These are phyloP conservation scores for Daldinia eschscholtzii DNA, from an alignment of 2,329 filamentous ascomycete species.

Conservation along the genomic window DNA sequence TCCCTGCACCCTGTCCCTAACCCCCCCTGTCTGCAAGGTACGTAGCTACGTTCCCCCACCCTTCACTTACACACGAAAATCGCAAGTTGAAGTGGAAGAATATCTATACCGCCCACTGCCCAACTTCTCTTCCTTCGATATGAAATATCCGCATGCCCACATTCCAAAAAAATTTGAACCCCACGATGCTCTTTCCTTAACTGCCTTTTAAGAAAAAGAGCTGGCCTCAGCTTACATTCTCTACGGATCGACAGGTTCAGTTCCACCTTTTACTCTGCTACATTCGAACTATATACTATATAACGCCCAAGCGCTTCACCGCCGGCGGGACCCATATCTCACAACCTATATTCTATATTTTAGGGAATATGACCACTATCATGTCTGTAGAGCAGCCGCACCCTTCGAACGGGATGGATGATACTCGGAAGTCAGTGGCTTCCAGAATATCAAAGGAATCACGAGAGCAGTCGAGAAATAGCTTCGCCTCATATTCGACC, in stretches of 20 bases:
- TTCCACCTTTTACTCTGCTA: slow-evolving; percentile 20
- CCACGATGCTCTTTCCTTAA: slow-evolving; percentile 24
- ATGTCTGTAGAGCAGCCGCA: slow-evolving; percentile 41
- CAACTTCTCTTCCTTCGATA: slow-evolving; percentile 37
- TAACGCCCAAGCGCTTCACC: slow-evolving; percentile 21
- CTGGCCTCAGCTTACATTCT: slow-evolving; percentile 41
- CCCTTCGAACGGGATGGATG: slow-evolving; percentile 22
- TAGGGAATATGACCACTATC: slow-evolving; percentile 26
- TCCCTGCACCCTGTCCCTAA: too few relatives aligned
- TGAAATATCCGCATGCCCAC: slow-evolving; percentile 31
- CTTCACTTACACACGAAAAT: slow-evolving; percentile 27
- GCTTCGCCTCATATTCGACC: slow-evolving; percentile 42
- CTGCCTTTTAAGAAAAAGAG: slow-evolving; percentile 33
- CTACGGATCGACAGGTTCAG: slow-evolving; percentile 36
- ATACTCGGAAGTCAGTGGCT: slow-evolving; percentile 15
- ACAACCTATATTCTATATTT: not conserved
- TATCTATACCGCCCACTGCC: slow-evolving; percentile 44
- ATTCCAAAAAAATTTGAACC: slow-evolving; percentile 8
- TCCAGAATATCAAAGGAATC: slow-evolving; percentile 36
- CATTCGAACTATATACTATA: slow-evolving; percentile 24
- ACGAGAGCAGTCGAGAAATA: slow-evolving; percentile 38
- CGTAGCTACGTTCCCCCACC: slow-evolving; percentile 35
- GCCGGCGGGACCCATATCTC: slow-evolving; percentile 19
- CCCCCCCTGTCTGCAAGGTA: slow-evolving; percentile 35
- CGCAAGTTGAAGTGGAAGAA: slow-evolving; percentile 13